These are phyloP conservation scores for Peniophora sp. DNA, from an alignment of 1,284 basidiomycete genomes.

Conservation along the genomic window DNA sequence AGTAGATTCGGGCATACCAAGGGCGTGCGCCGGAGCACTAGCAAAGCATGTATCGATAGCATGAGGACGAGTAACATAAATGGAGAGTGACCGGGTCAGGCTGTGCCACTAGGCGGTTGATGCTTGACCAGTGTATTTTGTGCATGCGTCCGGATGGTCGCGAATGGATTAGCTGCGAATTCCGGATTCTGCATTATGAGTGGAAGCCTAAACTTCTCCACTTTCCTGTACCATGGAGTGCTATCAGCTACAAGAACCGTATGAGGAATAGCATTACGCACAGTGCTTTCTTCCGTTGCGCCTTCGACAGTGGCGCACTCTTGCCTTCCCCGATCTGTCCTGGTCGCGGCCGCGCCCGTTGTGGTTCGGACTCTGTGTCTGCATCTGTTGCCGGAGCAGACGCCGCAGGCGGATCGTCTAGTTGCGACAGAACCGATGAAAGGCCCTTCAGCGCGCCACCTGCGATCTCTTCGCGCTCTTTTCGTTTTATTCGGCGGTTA, in stretches of 20 bases:
- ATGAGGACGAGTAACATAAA: background rate
- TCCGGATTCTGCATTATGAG: constrained; percentile 61
- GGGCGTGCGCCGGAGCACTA: no score
- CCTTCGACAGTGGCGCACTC: constrained; percentile 47
- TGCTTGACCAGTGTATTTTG: constrained; percentile 68
- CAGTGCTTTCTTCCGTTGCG: constrained; percentile 65
- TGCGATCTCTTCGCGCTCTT: constrained; percentile 61
- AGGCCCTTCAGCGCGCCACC: constrained; percentile 50
- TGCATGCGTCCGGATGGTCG: constrained; percentile 73
- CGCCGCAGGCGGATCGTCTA: constrained; percentile 19
- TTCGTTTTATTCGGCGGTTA: constrained; percentile 61
- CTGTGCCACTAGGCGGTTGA: constrained; percentile 11
- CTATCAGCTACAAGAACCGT: background rate
- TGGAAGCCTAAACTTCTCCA: constrained; percentile 64
- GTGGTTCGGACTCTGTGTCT: constrained; percentile 9
- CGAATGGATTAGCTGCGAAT: constrained; percentile 66
- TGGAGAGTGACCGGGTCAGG: background rate
- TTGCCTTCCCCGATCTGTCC: constrained; percentile 69
- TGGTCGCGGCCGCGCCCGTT: constrained; percentile 20
- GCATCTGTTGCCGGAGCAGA: constrained; percentile 12
- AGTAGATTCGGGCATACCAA: constrained; percentile 4
- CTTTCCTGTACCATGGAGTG: constrained; percentile 34
- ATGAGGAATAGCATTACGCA: constrained; percentile 30
- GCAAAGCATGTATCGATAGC: background rate
- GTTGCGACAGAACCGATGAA: constrained; percentile 43